These are phyloP conservation scores for Cercospora sp. DNA, from an alignment of 2,329 filamentous ascomycete species.

Conservation along the genomic window DNA sequence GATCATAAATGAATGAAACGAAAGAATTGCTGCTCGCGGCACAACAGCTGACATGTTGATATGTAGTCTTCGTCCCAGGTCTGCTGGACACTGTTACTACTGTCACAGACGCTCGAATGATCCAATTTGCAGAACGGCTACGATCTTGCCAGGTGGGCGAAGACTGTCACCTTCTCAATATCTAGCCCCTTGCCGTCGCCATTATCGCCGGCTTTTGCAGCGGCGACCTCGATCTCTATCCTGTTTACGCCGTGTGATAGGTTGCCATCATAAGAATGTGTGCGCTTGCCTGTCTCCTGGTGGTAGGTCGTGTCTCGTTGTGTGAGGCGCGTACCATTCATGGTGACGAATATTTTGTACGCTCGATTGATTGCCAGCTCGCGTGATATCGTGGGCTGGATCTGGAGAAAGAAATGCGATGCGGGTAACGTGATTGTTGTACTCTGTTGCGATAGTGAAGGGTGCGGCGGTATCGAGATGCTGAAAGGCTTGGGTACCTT, in stretches of 20 bases:
- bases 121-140: not conserved
- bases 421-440: conserved; percentile 69
- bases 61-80: not conserved
- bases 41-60: not conserved
- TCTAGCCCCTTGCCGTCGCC: conserved; percentile 52
- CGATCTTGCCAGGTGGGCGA: conserved; percentile 65
- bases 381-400: conserved; percentile 64
- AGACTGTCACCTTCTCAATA: conserved; percentile 75
- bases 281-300: conserved; percentile 43
- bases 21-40: not conserved
- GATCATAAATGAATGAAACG: not conserved
- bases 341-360: conserved; percentile 73
- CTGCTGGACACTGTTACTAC: not conserved
- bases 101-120: not conserved
- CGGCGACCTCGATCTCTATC: conserved; percentile 76
- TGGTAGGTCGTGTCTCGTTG: conserved; percentile 48
- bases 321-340: conserved; percentile 66
- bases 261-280: conserved; percentile 73
- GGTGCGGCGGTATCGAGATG: conserved; percentile 65
- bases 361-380: conserved; percentile 64
- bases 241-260: conserved; percentile 73
- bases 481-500: conserved; percentile 57
- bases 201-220: conserved; percentile 50
- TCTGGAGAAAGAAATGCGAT: conserved; percentile 68
- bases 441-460: conserved; percentile 68